Conservation (phyloP, 306 rosid species). For the Cicer chorassanicum region DNA sequence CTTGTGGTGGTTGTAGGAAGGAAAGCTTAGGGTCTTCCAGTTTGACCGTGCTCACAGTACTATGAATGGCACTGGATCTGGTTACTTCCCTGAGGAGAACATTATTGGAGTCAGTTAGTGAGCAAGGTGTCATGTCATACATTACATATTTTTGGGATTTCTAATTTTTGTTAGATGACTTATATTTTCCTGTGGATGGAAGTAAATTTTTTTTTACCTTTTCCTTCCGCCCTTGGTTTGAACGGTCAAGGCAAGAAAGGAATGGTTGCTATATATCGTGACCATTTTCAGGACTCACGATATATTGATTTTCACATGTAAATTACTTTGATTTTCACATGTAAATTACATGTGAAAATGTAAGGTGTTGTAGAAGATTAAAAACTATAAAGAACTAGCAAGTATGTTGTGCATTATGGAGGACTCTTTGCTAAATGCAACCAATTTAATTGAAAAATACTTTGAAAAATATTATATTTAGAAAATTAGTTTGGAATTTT, state of each 20-base stretch:
- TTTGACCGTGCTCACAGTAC: conserved; percentile 47
- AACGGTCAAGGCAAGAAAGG: conserved; percentile 29
- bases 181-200: conserved; percentile 20
- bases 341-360: not conserved
- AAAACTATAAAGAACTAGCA: conserved; percentile 12
- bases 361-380: conserved; percentile 4
- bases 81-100: conserved; percentile 56
- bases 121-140: conserved; percentile 48
- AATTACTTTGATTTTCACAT: conserved; percentile 6
- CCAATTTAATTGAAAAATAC: not conserved
- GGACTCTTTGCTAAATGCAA: not conserved
- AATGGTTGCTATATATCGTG: conserved; percentile 10
- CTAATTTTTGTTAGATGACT: conserved; percentile 8
- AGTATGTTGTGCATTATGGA: not conserved
- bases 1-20: conserved; percentile 71
- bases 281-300: conserved; percentile 9
- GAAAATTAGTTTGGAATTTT: not conserved
- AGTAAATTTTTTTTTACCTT: not conserved
- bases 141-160: conserved; percentile 33
- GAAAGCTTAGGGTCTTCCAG: conserved; percentile 76
- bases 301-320: conserved; percentile 14
- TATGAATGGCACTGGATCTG: conserved; percentile 49
- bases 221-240: conserved; percentile 12
- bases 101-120: conserved; percentile 43
- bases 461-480: not conserved